Evolutionary conservation across 2,329 filamentous ascomycete genomes (phyloP).

Genomic region (Neurospora sp.): DNA sequence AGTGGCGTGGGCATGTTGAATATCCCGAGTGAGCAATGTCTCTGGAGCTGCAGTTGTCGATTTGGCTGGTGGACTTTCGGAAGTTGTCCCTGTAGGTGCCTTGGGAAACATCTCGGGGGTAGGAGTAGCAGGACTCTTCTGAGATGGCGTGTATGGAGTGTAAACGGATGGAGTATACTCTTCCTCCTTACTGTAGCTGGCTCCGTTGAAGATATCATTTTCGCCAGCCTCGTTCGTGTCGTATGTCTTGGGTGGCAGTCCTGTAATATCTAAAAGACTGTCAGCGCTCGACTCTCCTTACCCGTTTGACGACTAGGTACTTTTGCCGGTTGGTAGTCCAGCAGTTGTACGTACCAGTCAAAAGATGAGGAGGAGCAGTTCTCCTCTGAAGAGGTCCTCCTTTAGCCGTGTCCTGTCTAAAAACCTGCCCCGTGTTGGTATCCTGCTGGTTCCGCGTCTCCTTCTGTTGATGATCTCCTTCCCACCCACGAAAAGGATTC

Average conservation of each 20-base stretch:
- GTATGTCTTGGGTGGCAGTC: background rate
- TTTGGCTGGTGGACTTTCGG: background rate
- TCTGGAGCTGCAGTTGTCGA: background rate
- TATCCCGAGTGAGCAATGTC: background rate
- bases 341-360: background rate
- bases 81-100: background rate
- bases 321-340: background rate
- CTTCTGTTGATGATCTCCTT: background rate
- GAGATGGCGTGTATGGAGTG: background rate
- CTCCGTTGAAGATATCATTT: background rate
- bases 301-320: background rate
- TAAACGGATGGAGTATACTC: background rate
- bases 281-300: background rate
- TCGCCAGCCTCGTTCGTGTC: background rate
- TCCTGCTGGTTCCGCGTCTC: background rate
- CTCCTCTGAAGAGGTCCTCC: background rate
- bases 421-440: background rate
- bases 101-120: background rate
- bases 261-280: background rate
- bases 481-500: background rate
- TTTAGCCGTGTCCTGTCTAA: background rate
- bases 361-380: background rate
- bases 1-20: background rate
- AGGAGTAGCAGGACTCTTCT: background rate
- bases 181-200: background rate